Percentiles rank a stretch among this genome's conserved stretches.
phyloP scores from a whole-genome alignment of 1,284 basidiomycete species.

The Bjerkandera adusta region DNA sequence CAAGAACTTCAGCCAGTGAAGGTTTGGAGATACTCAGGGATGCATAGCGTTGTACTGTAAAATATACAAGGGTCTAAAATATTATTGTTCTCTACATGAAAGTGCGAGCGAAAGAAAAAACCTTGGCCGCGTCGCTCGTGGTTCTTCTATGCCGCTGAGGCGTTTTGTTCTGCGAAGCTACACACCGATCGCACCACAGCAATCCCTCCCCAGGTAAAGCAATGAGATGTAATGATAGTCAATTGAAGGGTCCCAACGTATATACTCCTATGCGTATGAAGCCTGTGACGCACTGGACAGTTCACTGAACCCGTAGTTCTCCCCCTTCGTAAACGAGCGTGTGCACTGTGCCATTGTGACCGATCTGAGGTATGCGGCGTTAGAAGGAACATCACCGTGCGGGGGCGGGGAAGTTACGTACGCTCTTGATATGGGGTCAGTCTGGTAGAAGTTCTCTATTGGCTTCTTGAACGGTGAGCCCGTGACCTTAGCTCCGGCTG shows the following conservation, averaged over 20 bases:
- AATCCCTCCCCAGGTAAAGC: no score
- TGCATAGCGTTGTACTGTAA: no score
- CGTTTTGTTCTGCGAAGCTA: no score
- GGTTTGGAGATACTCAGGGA: no score
- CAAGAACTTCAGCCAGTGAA: conserved; percentile 31
- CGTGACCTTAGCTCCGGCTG: conserved; percentile 54
- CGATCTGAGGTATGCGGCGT: conserved; percentile 45
- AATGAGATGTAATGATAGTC: no score
- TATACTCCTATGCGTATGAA: conserved; percentile 40
- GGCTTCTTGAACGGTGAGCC: conserved; percentile 75
- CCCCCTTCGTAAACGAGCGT: conserved; percentile 69
- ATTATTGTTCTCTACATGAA: no score
- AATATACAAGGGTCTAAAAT: no score
- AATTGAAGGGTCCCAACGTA: conserved; percentile 4
- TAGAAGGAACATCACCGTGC: conserved; percentile 2
- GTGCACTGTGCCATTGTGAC: conserved; percentile 89
- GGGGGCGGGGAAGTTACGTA: conserved; percentile 39
- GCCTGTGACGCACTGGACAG: conserved; percentile 37
- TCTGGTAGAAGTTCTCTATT: conserved; percentile 95
- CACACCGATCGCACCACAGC: background rate
- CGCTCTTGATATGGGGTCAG: conserved; percentile 86
- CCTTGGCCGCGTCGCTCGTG: no score
- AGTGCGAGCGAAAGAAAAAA: no score
- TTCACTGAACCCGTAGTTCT: conserved; percentile 45
- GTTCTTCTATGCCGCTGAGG: no score